Conservation (phyloP, 176 grass and related monocot genomes). For the Elaeis guineensis region DNA sequence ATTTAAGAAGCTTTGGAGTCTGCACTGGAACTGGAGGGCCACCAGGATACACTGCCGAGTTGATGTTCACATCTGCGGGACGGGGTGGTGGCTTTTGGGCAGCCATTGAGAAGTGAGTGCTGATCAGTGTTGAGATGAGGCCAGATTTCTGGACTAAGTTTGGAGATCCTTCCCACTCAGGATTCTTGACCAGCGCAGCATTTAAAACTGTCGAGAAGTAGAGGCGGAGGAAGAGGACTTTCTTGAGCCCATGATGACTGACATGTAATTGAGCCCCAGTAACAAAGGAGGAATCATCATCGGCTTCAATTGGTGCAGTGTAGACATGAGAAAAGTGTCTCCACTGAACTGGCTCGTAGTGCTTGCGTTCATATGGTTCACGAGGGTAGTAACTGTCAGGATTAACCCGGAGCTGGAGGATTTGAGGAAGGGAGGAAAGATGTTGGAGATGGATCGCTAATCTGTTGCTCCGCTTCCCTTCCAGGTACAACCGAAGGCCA, state of each 20-base stretch:
- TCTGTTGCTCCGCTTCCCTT: slow-evolving; percentile 90
- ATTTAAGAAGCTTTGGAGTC: slow-evolving; percentile 77
- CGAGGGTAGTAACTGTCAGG: slow-evolving; percentile 35
- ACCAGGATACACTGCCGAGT: slow-evolving; percentile 85
- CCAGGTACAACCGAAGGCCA: slow-evolving; percentile 69
- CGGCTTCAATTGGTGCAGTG: slow-evolving; percentile 75
- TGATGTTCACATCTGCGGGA: slow-evolving; percentile 73
- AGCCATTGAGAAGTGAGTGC: slow-evolving; percentile 76
- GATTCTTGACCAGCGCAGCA: slow-evolving; percentile 28
- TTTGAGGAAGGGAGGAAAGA: slow-evolving; percentile 86
- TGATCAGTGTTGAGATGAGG: slow-evolving; percentile 88
- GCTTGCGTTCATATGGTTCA: slow-evolving; percentile 57
- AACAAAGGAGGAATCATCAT: slow-evolving; percentile 66
- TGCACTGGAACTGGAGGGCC: slow-evolving; percentile 76
- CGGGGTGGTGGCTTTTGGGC: slow-evolving; percentile 60
- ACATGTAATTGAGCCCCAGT: slow-evolving; percentile 74
- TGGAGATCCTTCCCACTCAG: slow-evolving; percentile 89
- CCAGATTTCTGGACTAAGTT: slow-evolving; percentile 90
- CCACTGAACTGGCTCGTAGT: slow-evolving; percentile 78
- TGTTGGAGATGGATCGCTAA: slow-evolving; percentile 92
- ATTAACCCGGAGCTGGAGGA: slow-evolving; percentile 51
- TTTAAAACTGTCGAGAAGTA: slow-evolving; percentile 61
- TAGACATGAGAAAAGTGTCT: slow-evolving; percentile 88
- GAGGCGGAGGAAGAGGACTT: slow-evolving; percentile 72
- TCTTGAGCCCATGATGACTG: slow-evolving; percentile 63